A percentile compares a stretch with the other conserved stretches of the same genome.
Conservation (phyloP, 495 filamentous ascomycete species). For the Paragyromitra xinjiangensis region DNA sequence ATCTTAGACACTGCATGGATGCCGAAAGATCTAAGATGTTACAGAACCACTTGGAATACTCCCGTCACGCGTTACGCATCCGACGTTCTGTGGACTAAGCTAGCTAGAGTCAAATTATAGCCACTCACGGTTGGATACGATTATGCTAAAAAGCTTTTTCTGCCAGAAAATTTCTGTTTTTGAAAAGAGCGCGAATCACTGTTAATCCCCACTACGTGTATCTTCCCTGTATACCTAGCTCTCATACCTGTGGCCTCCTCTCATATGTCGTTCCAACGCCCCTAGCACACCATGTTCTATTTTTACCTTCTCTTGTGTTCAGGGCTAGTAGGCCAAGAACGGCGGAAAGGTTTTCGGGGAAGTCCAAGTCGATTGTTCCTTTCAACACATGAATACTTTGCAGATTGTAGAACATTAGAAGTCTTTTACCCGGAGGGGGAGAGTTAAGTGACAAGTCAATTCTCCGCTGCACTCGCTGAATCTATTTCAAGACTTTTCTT, state of each 20-base stretch:
- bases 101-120: not conserved
- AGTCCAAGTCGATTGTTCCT: not conserved
- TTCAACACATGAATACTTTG: not conserved
- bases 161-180: not conserved
- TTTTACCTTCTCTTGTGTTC: not conserved
- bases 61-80: not conserved
- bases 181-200: not conserved
- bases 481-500: slow-evolving; percentile 5
- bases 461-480: not conserved
- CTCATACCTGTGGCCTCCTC: not conserved
- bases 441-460: not conserved
- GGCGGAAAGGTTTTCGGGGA: not conserved
- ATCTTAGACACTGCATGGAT: not conserved
- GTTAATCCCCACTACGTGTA: not conserved
- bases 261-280: not conserved
- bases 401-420: not conserved
- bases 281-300: slow-evolving; percentile 1
- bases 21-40: not conserved
- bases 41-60: not conserved
- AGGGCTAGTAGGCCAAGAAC: not conserved
- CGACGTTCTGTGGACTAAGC: too few relatives aligned
- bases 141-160: not conserved
- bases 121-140: not conserved
- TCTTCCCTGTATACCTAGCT: not conserved
- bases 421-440: not conserved